Percentiles rank a stretch among this genome's conserved stretches.
These are phyloP conservation scores for Pascua sp. DNA, from an alignment of 1,284 basidiomycete species.

Conservation along the genomic window DNA sequence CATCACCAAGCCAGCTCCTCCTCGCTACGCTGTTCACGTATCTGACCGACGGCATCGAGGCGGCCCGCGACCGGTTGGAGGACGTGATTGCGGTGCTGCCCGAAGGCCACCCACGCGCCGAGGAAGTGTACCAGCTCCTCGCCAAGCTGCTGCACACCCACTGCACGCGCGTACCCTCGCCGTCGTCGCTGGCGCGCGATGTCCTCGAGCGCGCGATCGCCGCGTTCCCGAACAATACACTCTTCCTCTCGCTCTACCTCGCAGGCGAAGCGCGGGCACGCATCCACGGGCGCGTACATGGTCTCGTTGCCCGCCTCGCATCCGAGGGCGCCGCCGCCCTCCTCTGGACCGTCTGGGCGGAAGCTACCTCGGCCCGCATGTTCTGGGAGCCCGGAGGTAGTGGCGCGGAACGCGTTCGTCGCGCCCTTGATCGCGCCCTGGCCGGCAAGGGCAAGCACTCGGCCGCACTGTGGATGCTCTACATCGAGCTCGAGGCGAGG, in stretches of 20 bases:
- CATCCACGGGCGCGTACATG: constrained; percentile 49
- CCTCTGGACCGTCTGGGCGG: constrained; percentile 48
- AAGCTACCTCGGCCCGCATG: constrained; percentile 28
- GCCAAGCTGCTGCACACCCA: constrained; percentile 45
- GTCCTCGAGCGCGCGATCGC: constrained; percentile 46
- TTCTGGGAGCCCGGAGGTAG: constrained; percentile 42
- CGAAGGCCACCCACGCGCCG: constrained; percentile 31
- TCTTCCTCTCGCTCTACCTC: constrained; percentile 50
- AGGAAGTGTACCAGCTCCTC: constrained; percentile 46
- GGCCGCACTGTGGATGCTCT: constrained; percentile 65
- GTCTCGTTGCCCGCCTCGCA: constrained; percentile 29
- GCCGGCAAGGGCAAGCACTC: constrained; percentile 22
- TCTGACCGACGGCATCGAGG: constrained; percentile 26
- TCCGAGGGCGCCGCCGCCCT: constrained; percentile 25
- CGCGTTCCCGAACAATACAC: constrained; percentile 50
- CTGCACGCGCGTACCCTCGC: constrained; percentile 25
- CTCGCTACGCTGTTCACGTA: constrained; percentile 34
- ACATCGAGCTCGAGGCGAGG: constrained; percentile 76
- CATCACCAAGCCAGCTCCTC: constrained; percentile 19
- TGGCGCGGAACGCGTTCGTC: constrained; percentile 41
- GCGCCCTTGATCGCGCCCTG: constrained; percentile 38
- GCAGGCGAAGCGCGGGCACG: constrained; percentile 46
- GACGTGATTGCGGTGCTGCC: constrained; percentile 14
- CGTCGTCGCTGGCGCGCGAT: constrained; percentile 37
- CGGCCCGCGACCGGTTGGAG: constrained; percentile 15